Conservation (phyloP, 495 filamentous ascomycete genomes). For the Emericellopsis terricola region DNA sequence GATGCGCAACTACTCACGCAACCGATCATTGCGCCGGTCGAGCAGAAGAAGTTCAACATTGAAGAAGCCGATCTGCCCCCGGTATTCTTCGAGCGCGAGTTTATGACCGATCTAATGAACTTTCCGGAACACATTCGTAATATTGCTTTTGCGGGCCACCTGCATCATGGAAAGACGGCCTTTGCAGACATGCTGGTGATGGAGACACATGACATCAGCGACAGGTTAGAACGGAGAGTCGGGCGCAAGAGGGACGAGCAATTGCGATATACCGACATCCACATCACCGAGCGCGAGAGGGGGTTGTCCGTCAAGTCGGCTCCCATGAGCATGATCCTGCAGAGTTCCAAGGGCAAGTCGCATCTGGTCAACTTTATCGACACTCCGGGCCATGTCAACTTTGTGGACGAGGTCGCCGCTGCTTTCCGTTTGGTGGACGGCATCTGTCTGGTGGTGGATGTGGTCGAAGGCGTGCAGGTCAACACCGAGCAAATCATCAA, state of each 20-base stretch:
- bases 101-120: slow-evolving; percentile 93
- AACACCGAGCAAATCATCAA: slow-evolving; percentile 96
- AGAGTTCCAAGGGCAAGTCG: slow-evolving; percentile 80
- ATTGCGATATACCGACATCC: slow-evolving; percentile 83
- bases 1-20: slow-evolving; percentile 84
- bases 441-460: slow-evolving; percentile 83
- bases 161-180: slow-evolving; percentile 95
- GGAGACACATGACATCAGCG: slow-evolving; percentile 77
- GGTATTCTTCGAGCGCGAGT: slow-evolving; percentile 64
- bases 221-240: slow-evolving; percentile 55
- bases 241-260: slow-evolving; percentile 79
- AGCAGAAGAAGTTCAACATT: slow-evolving; percentile 88
- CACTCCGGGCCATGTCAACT: slow-evolving; percentile 95
- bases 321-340: slow-evolving; percentile 86
- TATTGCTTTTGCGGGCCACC: slow-evolving; percentile 74
- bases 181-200: slow-evolving; percentile 97
- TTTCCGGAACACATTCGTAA: slow-evolving; percentile 89
- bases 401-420: slow-evolving; percentile 88
- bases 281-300: slow-evolving; percentile 72
- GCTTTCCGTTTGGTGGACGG: slow-evolving; percentile 79
- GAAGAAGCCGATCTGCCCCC: slow-evolving; percentile 82
- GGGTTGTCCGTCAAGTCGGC: slow-evolving; percentile 88
- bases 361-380: slow-evolving; percentile 90
- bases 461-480: slow-evolving; percentile 94
- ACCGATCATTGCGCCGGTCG: slow-evolving; percentile 83